phyloP scores from a whole-genome alignment of 352 stramenopile species.

The Phytophthora pistaciae region DNA sequence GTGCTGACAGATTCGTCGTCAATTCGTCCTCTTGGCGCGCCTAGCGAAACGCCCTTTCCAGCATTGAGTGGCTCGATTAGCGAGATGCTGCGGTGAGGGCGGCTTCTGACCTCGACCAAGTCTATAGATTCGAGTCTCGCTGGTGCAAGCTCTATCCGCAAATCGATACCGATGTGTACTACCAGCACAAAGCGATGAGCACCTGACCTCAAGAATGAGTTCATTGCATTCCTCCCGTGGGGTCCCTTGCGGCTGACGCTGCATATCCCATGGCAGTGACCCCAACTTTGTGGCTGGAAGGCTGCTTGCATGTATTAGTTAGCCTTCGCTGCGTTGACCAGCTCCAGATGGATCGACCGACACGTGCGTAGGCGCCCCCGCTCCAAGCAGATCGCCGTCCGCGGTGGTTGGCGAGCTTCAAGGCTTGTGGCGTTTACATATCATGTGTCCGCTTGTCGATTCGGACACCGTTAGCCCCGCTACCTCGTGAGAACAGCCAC shows the following conservation, averaged over 20 bases:
- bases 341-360: slow-evolving; percentile 12
- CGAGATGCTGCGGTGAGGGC: neutral
- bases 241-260: neutral
- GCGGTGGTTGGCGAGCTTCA: neutral
- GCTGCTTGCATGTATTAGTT: neutral
- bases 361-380: neutral
- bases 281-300: slow-evolving; percentile 10
- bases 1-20: neutral
- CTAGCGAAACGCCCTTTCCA: neutral
- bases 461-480: neutral
- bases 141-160: neutral
- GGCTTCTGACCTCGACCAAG: too few relatives aligned
- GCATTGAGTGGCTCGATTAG: neutral
- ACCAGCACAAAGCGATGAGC: neutral
- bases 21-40: neutral
- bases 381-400: slow-evolving; percentile 2
- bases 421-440: neutral
- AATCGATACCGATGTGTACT: neutral
- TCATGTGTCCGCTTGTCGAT: neutral
- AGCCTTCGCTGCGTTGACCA: slow-evolving; percentile 7
- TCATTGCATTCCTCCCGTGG: neutral
- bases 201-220: neutral
- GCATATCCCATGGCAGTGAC: neutral
- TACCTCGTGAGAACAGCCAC: slow-evolving; percentile 2
- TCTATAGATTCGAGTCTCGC: neutral